Conservation (phyloP, 768 basidiomycete genomes). For the Collybiopsis confluens region DNA sequence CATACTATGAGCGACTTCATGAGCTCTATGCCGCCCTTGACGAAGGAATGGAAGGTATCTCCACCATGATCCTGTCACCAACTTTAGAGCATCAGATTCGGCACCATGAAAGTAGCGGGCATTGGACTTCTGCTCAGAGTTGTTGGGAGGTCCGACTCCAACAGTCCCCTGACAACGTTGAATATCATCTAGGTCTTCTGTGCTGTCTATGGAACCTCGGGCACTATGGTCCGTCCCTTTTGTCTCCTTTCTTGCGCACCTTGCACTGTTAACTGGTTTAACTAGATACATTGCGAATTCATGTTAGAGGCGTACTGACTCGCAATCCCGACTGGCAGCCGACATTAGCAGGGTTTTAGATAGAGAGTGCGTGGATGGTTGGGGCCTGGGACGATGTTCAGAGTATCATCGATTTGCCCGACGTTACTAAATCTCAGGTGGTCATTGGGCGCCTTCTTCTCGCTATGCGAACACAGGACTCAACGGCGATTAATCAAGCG, state of each 20-base stretch:
- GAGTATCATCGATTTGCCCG: slow-evolving; percentile 45
- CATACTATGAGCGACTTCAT: slow-evolving; percentile 85
- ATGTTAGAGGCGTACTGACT: slow-evolving; percentile 88
- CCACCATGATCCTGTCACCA: slow-evolving; percentile 81
- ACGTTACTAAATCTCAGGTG: slow-evolving; percentile 54
- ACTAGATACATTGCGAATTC: slow-evolving; percentile 90
- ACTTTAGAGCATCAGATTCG: slow-evolving; percentile 95
- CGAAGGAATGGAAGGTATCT: slow-evolving; percentile 98
- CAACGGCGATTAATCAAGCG: slow-evolving; percentile 38
- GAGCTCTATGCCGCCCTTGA: slow-evolving; percentile 95
- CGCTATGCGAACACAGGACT: slow-evolving; percentile 65
- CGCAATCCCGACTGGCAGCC: slow-evolving; percentile 82
- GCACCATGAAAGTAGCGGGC: slow-evolving; percentile 93
- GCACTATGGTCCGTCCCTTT: slow-evolving; percentile 78
- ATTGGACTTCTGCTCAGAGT: slow-evolving; percentile 98
- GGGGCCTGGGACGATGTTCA: slow-evolving; percentile 88
- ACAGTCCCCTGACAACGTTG: slow-evolving; percentile 82
- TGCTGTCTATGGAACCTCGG: slow-evolving; percentile 91
- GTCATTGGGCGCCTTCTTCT: slow-evolving; percentile 78
- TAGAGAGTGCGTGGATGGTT: slow-evolving; percentile 95
- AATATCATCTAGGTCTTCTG: slow-evolving; percentile 84
- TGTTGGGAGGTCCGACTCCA: slow-evolving; percentile 98
- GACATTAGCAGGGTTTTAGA: slow-evolving; percentile 75
- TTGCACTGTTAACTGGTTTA: slow-evolving; percentile 3
- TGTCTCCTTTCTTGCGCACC: neutral